Conservation (phyloP, 2,329 filamentous ascomycete genomes). For the Aspergillus sclerotialis region DNA sequence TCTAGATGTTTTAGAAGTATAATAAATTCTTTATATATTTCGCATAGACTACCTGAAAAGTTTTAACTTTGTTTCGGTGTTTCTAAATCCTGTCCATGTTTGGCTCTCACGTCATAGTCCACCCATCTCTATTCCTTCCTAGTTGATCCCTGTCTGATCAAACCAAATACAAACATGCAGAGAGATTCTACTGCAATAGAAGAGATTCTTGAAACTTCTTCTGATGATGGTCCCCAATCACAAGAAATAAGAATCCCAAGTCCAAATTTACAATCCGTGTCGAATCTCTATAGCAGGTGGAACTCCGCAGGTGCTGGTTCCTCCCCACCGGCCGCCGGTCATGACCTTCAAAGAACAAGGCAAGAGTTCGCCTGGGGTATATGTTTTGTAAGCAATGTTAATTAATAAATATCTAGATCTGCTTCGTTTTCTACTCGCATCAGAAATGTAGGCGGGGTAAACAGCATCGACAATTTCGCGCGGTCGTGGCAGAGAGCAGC, state of each 20-base stretch:
- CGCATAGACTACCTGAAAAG: no score
- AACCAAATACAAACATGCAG: not conserved
- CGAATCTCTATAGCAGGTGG: conserved; percentile 4
- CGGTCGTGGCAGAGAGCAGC: conserved; percentile 88
- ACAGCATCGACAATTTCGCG: conserved; percentile 90
- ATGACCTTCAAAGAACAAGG: conserved; percentile 9
- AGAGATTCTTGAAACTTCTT: conserved; percentile 1
- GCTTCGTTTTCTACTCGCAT: conserved; percentile 42
- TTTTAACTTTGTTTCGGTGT: not conserved
- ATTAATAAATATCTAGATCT: conserved; percentile 13
- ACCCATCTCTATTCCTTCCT: not conserved
- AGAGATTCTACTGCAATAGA: not conserved
- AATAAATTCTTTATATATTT: no score
- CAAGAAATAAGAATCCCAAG: conserved; percentile 2
- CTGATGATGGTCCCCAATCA: not conserved
- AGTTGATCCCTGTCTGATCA: not conserved
- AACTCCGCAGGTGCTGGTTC: conserved; percentile 26
- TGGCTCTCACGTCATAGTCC: not conserved
- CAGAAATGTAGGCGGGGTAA: conserved; percentile 74
- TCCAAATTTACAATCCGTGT: conserved; percentile 3
- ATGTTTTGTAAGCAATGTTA: no score
- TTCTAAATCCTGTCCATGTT: not conserved
- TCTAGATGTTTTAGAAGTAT: no score
- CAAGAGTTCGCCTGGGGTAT: no score
- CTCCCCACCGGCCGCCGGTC: conserved; percentile 1